Base-by-base conservation (phyloP, 2,329 filamentous ascomycete species). In the Aspergillus phoenicis region DNA sequence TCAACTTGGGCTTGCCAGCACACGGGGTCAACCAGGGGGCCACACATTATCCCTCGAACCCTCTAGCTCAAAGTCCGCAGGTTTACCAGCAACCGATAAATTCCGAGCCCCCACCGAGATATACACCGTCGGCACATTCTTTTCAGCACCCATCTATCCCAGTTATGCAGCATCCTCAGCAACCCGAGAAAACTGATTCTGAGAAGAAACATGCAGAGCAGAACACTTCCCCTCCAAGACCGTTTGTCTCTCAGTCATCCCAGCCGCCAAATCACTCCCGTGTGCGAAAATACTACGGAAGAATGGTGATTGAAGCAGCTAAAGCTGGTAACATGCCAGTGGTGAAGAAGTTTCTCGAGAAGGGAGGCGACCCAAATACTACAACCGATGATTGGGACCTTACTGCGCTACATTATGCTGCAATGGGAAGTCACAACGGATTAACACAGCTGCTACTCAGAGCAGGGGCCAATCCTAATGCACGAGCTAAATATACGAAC, bases 401-500 rank as follows among this genome's bases (percentile, higher is more conserved):
- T 13, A 56, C 52, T 11, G 52, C 52, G 5, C 20, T 56, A 15
- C 39, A 56, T 45, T 45, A 43, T 15, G 30, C 52, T 15, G 52
- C 52, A 4, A 17, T 28, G 6, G 52, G 20, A 20, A 20, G 52
- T 15, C 52, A 56, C 2, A 28, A 56, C 26, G 52, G 38, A 5
- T 6, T 8, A 22, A 45, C 52, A 0, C 52, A 7, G 13, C 22
- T 56, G 22, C 39, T 56, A 15, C 39, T 56, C 22, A 17, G 30
- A n/a, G 52, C 39, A n/a, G 52, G 52, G 4, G 52, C 52, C 38
- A 28, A 56, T 33, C 39, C 52, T 24, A 56, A 56, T 20, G 24
- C 38, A 4, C 13, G 3, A 13, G 52, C 52, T 4, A 56, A 11
- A 26, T 30, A 20, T 3, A 30, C 8, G 2, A 43, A 30, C 5